phyloP scores from a whole-genome alignment of 805 yeast species.

The Pichia sporocuriosa region DNA sequence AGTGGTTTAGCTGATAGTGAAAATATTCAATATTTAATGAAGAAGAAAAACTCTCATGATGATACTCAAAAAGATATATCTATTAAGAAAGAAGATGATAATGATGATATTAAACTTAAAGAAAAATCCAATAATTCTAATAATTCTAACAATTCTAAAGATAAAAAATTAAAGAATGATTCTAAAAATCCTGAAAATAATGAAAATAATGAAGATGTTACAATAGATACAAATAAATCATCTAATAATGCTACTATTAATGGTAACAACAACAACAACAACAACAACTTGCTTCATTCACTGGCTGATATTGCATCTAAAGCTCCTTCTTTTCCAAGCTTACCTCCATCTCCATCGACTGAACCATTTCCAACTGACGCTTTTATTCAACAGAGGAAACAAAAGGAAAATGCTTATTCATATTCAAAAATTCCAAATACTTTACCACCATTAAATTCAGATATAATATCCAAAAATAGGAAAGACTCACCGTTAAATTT shows the following conservation, averaged over 20 bases:
- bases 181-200: not conserved
- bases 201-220: too few relatives aligned
- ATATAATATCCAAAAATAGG: not conserved
- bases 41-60: not conserved
- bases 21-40: conserved; percentile 12
- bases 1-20: conserved; percentile 19
- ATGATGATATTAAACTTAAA: too few relatives aligned
- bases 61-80: too few relatives aligned
- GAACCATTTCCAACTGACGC: conserved; percentile 17
- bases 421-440: not conserved
- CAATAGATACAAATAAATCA: too few relatives aligned
- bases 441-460: not conserved
- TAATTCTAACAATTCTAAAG: too few relatives aligned
- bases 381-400: conserved; percentile 4
- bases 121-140: too few relatives aligned
- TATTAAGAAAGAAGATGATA: too few relatives aligned
- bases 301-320: conserved; percentile 19
- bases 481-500: conserved; percentile 7
- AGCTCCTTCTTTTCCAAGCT: conserved; percentile 14
- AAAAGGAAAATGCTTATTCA: not conserved
- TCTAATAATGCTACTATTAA: not conserved
- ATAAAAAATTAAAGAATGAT: not conserved
- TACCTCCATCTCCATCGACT: conserved; percentile 9
- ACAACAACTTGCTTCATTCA: conserved; percentile 11
- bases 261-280: not conserved